phyloP scores from a whole-genome alignment of 129 eudicot genomes.

The Flaveria robusta region DNA sequence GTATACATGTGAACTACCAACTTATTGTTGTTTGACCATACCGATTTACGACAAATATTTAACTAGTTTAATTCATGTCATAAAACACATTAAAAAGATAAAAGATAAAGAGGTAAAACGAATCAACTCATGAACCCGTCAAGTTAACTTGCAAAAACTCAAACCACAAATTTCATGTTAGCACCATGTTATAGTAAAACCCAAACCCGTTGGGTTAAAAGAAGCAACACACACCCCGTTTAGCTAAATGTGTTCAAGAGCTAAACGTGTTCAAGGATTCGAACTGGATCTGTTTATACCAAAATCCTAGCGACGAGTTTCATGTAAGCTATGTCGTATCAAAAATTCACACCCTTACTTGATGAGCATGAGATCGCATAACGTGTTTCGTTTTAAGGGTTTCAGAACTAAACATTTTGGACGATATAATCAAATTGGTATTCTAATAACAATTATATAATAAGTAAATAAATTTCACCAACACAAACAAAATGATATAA shows the following conservation, averaged over 20 bases:
- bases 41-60: not conserved
- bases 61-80: not conserved
- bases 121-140: not conserved
- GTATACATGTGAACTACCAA: conserved; percentile 7
- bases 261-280: too few species aligned
- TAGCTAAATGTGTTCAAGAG: too few species aligned
- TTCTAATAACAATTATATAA: not conserved
- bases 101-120: not conserved
- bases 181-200: too few species aligned
- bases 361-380: too few species aligned
- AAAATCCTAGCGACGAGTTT: too few species aligned
- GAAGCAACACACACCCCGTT: too few species aligned
- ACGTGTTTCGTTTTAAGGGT: too few species aligned
- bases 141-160: too few species aligned
- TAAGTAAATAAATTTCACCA: conserved; percentile 4
- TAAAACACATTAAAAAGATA: not conserved
- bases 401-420: too few species aligned
- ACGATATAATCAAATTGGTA: not conserved
- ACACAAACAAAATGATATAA: not conserved
- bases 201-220: too few species aligned
- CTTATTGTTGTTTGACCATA: conserved; percentile 11
- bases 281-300: too few species aligned
- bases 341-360: not conserved
- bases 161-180: too few species aligned
- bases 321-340: not conserved